Evolutionary conservation across 805 yeast species (phyloP).

Genomic region (Candida incommunis): DNA sequence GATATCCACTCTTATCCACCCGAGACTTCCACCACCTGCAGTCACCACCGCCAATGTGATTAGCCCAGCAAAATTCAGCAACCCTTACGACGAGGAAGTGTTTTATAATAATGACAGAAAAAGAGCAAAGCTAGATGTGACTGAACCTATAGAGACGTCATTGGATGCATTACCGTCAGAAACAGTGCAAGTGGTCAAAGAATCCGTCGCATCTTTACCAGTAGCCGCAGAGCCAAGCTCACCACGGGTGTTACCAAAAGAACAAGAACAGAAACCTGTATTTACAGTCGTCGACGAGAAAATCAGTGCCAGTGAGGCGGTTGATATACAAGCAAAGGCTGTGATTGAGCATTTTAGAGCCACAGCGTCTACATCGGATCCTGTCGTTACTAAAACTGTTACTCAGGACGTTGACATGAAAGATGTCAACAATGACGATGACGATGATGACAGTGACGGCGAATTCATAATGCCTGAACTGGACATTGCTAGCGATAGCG

Average conservation of each 20-base stretch:
- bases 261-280: too few relatives aligned
- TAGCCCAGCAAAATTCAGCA: slow-evolving; percentile 4
- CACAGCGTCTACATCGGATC: slow-evolving; percentile 1
- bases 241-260: too few relatives aligned
- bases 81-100: too few relatives aligned
- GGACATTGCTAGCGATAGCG: slow-evolving; percentile 29
- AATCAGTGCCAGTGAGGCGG: neutral
- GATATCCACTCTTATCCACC: slow-evolving; percentile 51
- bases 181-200: too few relatives aligned
- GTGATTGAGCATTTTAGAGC: slow-evolving; percentile 4
- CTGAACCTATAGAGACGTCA: too few relatives aligned
- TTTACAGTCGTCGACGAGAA: too few relatives aligned
- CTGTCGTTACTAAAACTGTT: slow-evolving; percentile 2
- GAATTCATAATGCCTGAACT: slow-evolving; percentile 27
- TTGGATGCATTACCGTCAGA: too few relatives aligned
- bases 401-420: slow-evolving; percentile 7
- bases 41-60: slow-evolving; percentile 5
- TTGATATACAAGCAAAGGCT: neutral
- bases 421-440: slow-evolving; percentile 29
- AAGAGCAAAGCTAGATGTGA: too few relatives aligned
- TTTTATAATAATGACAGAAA: too few relatives aligned
- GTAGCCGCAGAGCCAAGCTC: too few relatives aligned
- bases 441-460: slow-evolving; percentile 19
- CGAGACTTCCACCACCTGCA: slow-evolving; percentile 48
- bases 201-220: too few relatives aligned